Conservation (phyloP, 208 protist genomes). For the Acanthamoeba royreba region DNA sequence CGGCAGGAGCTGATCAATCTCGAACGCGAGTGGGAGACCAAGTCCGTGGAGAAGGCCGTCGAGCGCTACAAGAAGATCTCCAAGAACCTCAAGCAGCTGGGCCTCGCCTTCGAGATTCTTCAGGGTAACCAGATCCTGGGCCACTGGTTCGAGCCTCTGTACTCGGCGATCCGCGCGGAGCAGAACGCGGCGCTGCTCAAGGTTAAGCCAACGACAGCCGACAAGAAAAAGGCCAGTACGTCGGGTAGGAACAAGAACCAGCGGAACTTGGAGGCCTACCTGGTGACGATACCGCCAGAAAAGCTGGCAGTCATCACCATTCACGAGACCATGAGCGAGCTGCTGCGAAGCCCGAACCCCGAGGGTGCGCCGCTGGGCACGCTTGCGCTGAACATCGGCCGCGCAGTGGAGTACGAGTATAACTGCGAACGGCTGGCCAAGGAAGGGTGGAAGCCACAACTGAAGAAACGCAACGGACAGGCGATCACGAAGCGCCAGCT, state of each 20-base stretch:
- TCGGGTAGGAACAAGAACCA: neutral
- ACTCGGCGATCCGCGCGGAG: neutral
- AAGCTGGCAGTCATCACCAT: conserved; percentile 54
- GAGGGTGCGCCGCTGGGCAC: neutral
- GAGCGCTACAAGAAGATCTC: neutral
- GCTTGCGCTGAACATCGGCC: neutral
- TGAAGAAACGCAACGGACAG: neutral
- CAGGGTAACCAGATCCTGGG: conserved; percentile 27
- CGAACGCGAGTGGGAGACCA: neutral
- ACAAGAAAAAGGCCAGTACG: neutral
- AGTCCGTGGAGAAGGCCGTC: neutral
- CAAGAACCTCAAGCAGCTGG: neutral
- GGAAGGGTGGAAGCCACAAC: conserved; percentile 3
- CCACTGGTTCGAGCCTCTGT: conserved; percentile 53
- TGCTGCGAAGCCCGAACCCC: neutral
- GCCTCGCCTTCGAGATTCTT: neutral
- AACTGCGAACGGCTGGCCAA: conserved; percentile 12
- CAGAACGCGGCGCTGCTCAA: conserved; percentile 5
- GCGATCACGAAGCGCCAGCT: neutral
- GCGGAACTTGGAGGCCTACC: neutral
- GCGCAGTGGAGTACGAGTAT: conserved; percentile 6
- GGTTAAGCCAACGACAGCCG: neutral
- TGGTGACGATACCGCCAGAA: conserved; percentile 7
- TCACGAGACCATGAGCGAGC: conserved; percentile 12
- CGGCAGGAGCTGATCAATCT: neutral